Evolutionary conservation across 2,329 filamentous ascomycete genomes (phyloP), one percentile per base, ranked within the genome.

Genomic region (Pyrenophora tritici-repentis): DNA sequence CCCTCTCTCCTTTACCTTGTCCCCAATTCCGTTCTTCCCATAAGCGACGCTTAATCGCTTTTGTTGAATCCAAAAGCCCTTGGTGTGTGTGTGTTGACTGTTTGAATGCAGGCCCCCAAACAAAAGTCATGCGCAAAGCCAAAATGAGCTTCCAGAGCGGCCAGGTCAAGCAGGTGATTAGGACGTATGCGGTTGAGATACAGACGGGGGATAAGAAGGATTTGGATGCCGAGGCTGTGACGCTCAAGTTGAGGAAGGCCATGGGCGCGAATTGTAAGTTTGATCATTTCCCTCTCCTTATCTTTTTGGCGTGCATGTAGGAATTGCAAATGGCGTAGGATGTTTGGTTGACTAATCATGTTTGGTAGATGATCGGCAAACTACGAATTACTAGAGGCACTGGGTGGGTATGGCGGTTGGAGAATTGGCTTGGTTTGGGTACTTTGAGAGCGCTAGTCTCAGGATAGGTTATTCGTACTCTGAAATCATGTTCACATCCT

Each of bases 201-300:
- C 84, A 87, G 63, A 83, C 85, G 2, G 76, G 78, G 53, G 83
- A 87, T 62, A 79, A 76, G 72, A 73, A 74, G 22, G 86, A 89
- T 65, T 70, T 89, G 47, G 80, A 83, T 14, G 83, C 86, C 73
- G 75, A 76, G 56, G 84, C 86, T 16, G 80, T 89, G 43, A 83
- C 88, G 13, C 70, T 79, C 53, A 75, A 81, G 65, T 72, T 88
- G 73, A 76, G 86, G 70, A 86, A 83, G 76, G 85, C 83, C 3
- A 86, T 86, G 47, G 86, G 86, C 26, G 86, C 86, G 13, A 86
- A 89, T 72, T 89, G 88, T 79, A 86, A 88, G 67, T 65, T 16
- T 29, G n/a, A n/a, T 34, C 16, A 24, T 13, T 6, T 31, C n/a
- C 32, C 16, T 16, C 6, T 32, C 5, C 5, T 18, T 5, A 3